phyloP scores from a whole-genome alignment of 2,329 filamentous ascomycete species.

The Trichoderma atrobrunneum region DNA sequence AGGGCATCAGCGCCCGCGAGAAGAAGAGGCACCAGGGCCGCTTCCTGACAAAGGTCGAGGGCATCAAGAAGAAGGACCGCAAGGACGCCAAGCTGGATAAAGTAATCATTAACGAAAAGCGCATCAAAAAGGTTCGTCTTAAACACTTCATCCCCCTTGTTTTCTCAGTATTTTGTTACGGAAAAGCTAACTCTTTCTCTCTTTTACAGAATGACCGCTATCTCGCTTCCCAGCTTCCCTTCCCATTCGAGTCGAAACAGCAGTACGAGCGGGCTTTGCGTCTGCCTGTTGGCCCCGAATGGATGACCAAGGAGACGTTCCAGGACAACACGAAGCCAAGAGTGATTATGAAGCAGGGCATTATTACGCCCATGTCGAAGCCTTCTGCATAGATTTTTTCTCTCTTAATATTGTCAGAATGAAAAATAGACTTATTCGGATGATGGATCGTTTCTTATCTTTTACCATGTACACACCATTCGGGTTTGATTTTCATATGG shows the following conservation, averaged over 20 bases:
- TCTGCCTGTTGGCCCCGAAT: slow-evolving; percentile 87
- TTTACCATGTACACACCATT: neutral
- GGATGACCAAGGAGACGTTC: slow-evolving; percentile 94
- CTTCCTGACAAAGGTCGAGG: slow-evolving; percentile 65
- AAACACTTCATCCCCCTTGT: too few species aligned
- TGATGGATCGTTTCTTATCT: neutral
- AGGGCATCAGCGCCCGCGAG: slow-evolving; percentile 71
- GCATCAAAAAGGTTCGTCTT: slow-evolving; percentile 69
- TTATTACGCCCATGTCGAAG: slow-evolving; percentile 83
- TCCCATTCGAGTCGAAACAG: slow-evolving; percentile 80
- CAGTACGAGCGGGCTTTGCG: slow-evolving; percentile 90
- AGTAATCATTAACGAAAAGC: slow-evolving; percentile 92
- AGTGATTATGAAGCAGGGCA: slow-evolving; percentile 84
- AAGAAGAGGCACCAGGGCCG: slow-evolving; percentile 61
- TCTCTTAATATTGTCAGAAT: neutral
- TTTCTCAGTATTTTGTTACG: neutral
- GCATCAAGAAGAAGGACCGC: slow-evolving; percentile 71
- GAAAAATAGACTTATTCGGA: neutral
- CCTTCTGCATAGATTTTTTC: slow-evolving; percentile 47
- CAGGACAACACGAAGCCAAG: slow-evolving; percentile 86
- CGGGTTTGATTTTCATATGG: neutral
- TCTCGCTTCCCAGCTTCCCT: slow-evolving; percentile 77
- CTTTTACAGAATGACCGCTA: slow-evolving; percentile 76
- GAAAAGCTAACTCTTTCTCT: neutral
- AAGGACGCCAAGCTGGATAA: slow-evolving; percentile 78